phyloP scores from a whole-genome alignment of 768 basidiomycete genomes.

The Galerina marginata region DNA sequence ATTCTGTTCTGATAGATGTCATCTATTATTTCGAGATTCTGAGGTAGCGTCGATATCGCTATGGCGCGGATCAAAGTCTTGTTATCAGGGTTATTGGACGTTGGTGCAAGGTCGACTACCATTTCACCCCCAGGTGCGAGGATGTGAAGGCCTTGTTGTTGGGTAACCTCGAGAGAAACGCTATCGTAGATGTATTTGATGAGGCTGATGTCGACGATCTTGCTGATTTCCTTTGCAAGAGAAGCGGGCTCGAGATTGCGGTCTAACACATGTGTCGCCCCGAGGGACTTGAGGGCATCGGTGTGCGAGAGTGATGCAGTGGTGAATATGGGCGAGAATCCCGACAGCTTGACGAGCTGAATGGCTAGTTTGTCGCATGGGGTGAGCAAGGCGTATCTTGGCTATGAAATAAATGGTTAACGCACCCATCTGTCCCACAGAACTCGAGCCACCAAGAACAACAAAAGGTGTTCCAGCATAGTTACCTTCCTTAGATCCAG shows the following conservation, averaged over 20 bases:
- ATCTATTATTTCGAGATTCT: constrained; percentile 20
- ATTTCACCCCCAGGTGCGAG: constrained; percentile 23
- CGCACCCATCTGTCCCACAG: constrained; percentile 15
- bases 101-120: neutral
- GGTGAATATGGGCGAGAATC: constrained; percentile 47
- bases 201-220: constrained; percentile 22
- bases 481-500: constrained; percentile 40
- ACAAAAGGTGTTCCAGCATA: constrained; percentile 51
- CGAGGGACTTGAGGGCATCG: constrained; percentile 39
- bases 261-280: constrained; percentile 46
- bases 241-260: constrained; percentile 19
- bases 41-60: constrained; percentile 11
- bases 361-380: constrained; percentile 17
- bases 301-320: constrained; percentile 38
- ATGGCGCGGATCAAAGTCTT: constrained; percentile 17
- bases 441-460: constrained; percentile 7
- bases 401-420: neutral
- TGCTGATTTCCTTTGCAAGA: constrained; percentile 26
- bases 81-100: constrained; percentile 3
- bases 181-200: constrained; percentile 33
- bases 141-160: constrained; percentile 28
- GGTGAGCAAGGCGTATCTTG: too few species aligned
- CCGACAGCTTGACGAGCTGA: constrained; percentile 43
- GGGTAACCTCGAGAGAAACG: constrained; percentile 26
- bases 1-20: constrained; percentile 20